Percentiles rank a stretch among this genome's conserved stretches.
Evolutionary conservation across 495 filamentous ascomycete species (phyloP).

Genomic region (Penicillium chermesinum): DNA sequence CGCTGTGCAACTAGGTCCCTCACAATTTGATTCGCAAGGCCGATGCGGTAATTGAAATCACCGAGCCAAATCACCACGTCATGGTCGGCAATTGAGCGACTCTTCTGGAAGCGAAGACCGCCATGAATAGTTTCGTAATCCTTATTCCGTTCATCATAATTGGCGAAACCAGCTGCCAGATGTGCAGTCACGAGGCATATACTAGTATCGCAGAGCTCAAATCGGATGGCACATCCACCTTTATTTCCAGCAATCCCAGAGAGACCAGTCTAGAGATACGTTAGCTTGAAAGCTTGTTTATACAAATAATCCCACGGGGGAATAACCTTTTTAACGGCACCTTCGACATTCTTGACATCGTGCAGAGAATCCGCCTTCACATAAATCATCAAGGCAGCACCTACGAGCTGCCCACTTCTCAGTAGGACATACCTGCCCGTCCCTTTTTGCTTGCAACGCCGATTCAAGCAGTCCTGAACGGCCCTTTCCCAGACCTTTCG

Average conservation of each 20-base stretch:
- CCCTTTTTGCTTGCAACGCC: slow-evolving; percentile 52
- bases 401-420: slow-evolving; percentile 90
- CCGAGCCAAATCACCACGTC: slow-evolving; percentile 96
- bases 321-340: slow-evolving; percentile 78
- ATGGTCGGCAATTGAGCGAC: slow-evolving; percentile 84
- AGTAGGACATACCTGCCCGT: slow-evolving; percentile 81
- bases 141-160: slow-evolving; percentile 91
- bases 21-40: slow-evolving; percentile 72
- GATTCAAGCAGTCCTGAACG: slow-evolving; percentile 72
- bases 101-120: slow-evolving; percentile 85
- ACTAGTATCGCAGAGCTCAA: slow-evolving; percentile 90
- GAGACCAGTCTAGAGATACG: slow-evolving; percentile 66
- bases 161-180: slow-evolving; percentile 92
- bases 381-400: slow-evolving; percentile 85
- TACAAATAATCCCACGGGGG: background rate
- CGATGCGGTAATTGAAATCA: slow-evolving; percentile 98
- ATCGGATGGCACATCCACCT: slow-evolving; percentile 91
- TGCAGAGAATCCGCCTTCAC: slow-evolving; percentile 70
- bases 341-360: slow-evolving; percentile 93
- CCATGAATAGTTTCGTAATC: slow-evolving; percentile 88
- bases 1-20: slow-evolving; percentile 63
- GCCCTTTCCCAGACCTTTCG: slow-evolving; percentile 82
- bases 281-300: background rate
- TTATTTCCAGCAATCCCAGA: slow-evolving; percentile 98
- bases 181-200: slow-evolving; percentile 97